Base-by-base conservation (phyloP, 2,329 filamentous ascomycete species). In the Neonectria ditissima region DNA sequence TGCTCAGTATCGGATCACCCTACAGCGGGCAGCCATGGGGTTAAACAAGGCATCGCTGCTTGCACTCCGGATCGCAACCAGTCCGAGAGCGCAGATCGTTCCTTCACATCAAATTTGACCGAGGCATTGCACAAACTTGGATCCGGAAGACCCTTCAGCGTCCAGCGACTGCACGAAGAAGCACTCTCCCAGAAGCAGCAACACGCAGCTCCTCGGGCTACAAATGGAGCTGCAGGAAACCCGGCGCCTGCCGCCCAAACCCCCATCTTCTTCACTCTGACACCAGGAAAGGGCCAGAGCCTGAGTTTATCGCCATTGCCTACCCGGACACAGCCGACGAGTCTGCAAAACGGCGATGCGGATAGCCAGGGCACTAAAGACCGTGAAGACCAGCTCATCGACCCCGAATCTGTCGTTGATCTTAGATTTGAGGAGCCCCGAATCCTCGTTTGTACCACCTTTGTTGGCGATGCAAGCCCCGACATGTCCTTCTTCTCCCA, bases 401-500 rank as follows among this genome's bases (percentile, higher is more conserved):
- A 83, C 34, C 80, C 82, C 8, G 81, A 81, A 18, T 80, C 82
- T 2, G 82, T 84, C 2, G 79, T 83, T 5, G 86, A 88, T 66
- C 77, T 90, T 20, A 84, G 83, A 10, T 89, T 91, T 69, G 87
- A 90, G 32, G 87, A 90, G 69, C 81, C 84, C 9, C 82, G 88
- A 66, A 85, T 89, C n/a, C 78, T 91, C 11, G 88, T 90, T 2
- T 90, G 88, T 73, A 91, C 88, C 0, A 90, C 88, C 0, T 90
- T 89, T 72, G 86, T 90, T 28, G 88, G 88, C 28, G 88, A 90
- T 68, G 86, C 87, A 3, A 90, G 86, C 68, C 82, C 87, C 13
- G 87, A 90, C 65, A 90, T 90, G 87, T 84, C 86, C 3, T 89
- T 84, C 61, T 90, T 90, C 73, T 86, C 89, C 62, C 85, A 89